Percentiles rank a stretch among this genome's conserved stretches.
These are phyloP conservation scores for Trametes cingulata DNA, from an alignment of 768 basidiomycete species.

Conservation along the genomic window DNA sequence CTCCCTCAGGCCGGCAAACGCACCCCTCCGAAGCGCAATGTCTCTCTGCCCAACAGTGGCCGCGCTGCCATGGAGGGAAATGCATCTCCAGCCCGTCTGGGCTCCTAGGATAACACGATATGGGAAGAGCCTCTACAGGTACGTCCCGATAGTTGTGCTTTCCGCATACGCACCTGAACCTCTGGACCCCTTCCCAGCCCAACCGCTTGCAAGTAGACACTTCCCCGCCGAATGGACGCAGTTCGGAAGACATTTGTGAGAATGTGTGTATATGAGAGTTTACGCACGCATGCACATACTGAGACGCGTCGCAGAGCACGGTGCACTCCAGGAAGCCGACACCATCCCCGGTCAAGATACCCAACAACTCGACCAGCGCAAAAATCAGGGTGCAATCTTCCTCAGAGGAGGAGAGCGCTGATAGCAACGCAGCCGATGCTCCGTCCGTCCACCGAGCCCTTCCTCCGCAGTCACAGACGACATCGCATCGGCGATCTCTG, in stretches of 20 bases:
- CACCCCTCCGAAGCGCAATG: slow-evolving; percentile 25
- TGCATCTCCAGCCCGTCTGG: not conserved
- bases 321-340: slow-evolving; percentile 30
- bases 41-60: slow-evolving; percentile 21
- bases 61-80: not conserved
- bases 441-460: slow-evolving; percentile 26
- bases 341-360: slow-evolving; percentile 56
- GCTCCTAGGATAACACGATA: not conserved
- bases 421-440: slow-evolving; percentile 5
- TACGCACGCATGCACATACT: not conserved
- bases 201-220: slow-evolving; percentile 19
- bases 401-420: slow-evolving; percentile 13
- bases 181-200: not conserved
- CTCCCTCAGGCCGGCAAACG: slow-evolving; percentile 6
- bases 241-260: slow-evolving; percentile 11
- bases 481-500: slow-evolving; percentile 57
- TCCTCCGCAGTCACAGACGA: slow-evolving; percentile 39
- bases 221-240: slow-evolving; percentile 7
- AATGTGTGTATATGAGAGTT: not conserved
- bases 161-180: not conserved
- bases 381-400: slow-evolving; percentile 41
- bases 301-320: slow-evolving; percentile 7
- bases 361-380: slow-evolving; percentile 38
- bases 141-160: not conserved
- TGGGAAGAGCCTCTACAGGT: slow-evolving; percentile 15